A percentile compares a stretch with the other conserved stretches of the same genome.
phyloP scores from a whole-genome alignment of 2,329 filamentous ascomycete genomes.

The Xylaria polymorpha region DNA sequence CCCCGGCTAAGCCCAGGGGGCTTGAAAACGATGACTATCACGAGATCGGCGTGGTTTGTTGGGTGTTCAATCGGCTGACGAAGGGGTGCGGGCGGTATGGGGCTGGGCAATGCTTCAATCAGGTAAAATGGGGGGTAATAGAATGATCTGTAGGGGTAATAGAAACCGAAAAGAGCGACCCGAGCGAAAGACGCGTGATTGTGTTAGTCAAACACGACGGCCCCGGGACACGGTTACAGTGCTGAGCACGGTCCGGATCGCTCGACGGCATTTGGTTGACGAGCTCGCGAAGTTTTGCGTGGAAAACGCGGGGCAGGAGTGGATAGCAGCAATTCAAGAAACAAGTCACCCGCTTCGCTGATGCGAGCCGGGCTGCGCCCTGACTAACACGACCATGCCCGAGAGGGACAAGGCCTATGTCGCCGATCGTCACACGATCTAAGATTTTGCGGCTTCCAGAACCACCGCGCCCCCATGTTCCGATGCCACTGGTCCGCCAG shows the following conservation, averaged over 20 bases:
- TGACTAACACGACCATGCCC: constrained; percentile 35
- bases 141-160: constrained; percentile 43
- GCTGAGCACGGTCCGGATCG: constrained; percentile 33
- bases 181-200: constrained; percentile 23
- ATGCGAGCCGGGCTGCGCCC: constrained; percentile 31
- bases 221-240: constrained; percentile 35
- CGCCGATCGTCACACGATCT: constrained; percentile 41
- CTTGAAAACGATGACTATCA: constrained; percentile 44
- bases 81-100: constrained; percentile 42
- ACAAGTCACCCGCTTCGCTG: constrained; percentile 33
- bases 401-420: constrained; percentile 33
- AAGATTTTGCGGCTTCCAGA: constrained; percentile 39
- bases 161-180: constrained; percentile 41
- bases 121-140: constrained; percentile 49
- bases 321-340: constrained; percentile 32
- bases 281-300: not conserved
- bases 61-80: constrained; percentile 48
- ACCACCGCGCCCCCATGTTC: constrained; percentile 30
- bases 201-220: constrained; percentile 40
- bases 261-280: constrained; percentile 28
- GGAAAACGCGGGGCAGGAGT: constrained; percentile 33
- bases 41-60: constrained; percentile 43
- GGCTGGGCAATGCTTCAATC: constrained; percentile 46
- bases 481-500: constrained; percentile 28
- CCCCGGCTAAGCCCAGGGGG: constrained; percentile 35